Percentiles rank a stretch among this genome's conserved stretches.
Evolutionary conservation across 768 basidiomycete genomes (phyloP).

Genomic region (Trichaptum fuscoviolaceum): DNA sequence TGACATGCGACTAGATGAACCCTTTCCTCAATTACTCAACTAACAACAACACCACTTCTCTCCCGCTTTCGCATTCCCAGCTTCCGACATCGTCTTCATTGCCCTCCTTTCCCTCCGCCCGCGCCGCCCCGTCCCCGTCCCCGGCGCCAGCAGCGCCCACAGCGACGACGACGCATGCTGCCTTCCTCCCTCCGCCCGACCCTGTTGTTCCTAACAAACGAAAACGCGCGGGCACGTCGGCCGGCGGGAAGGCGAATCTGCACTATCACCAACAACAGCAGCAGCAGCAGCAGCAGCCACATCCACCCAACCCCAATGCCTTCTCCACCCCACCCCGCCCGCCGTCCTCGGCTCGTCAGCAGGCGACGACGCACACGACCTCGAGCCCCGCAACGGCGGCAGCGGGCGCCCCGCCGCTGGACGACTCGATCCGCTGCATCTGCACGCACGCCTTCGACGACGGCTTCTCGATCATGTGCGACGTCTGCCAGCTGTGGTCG

Average conservation of each 20-base stretch:
- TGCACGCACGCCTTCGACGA: conserved; percentile 73
- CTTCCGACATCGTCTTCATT: not conserved
- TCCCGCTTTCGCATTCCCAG: not conserved
- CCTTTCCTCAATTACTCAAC: not conserved
- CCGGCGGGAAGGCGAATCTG: not conserved
- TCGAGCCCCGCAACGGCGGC: not conserved
- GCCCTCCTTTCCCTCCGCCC: not conserved
- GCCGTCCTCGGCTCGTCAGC: not conserved
- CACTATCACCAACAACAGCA: conserved; percentile 2
- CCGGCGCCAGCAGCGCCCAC: too few species aligned
- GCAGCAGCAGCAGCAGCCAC: conserved; percentile 1
- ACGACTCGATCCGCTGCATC: conserved; percentile 58
- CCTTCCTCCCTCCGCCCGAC: not conserved
- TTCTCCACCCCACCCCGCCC: not conserved
- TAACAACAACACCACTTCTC: not conserved
- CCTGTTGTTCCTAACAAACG: not conserved
- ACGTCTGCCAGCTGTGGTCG: conserved; percentile 76
- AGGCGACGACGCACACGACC: not conserved
- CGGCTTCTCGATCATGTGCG: conserved; percentile 84
- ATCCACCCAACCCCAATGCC: not conserved
- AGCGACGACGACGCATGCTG: not conserved
- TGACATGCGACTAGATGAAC: not conserved
- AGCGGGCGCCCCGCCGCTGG: conserved; percentile 21
- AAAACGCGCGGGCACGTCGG: not conserved
- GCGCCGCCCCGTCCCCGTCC: not conserved